Evolutionary conservation across 306 rosid genomes (phyloP), one percentile per base, ranked within the genome.

Genomic region (Sophora flavescens): DNA sequence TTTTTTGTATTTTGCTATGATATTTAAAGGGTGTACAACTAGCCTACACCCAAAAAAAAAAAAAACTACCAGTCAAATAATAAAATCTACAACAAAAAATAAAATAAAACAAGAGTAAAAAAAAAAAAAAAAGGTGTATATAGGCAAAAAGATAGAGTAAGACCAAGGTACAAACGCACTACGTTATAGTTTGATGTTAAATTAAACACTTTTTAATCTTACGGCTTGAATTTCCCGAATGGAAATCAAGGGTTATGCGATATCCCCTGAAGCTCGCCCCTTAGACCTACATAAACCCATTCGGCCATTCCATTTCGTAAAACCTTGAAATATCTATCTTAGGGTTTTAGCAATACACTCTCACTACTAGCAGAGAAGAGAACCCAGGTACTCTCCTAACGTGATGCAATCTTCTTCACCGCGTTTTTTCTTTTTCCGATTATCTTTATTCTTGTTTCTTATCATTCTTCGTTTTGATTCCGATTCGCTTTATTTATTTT

Each of bases 341-440:
- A 90, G 96, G 92, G 91, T 90, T 90, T 88, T 82, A 86, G 86
- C 15, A 7, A 2, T 8, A 14, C 41, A 0, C 41, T 5, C 30
- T 2, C 32, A 30, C 8, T 32, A 26, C 61, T 4, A 6, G 6
- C 12, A n/a, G 78, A 15, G 33, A 11, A 63, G 35, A 63, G 33
- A 48, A 58, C 66, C 6, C 68, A 84, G 92, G 92, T 88, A 64
- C 56, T 33, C 6, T 53, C 44, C 45, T 26, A 48, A 35, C 36
- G n/a, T n/a, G n/a, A 2, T 16, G 13, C 38, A 30, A 63, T 41
- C 10, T 59, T 32, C 26, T 72, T 72, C 16, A 0, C 3, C 6
- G 0, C n/a, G 18, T 1, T 41, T 41, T 15, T 1, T 65, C 36
- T 4, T 1, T 17, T 41, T 65, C 16, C 4, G 38, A 3, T 45